Evolutionary conservation across 2,329 filamentous ascomycete species (phyloP), one percentile per base, ranked within the genome.

Genomic region (Gnomoniopsis sp.): DNA sequence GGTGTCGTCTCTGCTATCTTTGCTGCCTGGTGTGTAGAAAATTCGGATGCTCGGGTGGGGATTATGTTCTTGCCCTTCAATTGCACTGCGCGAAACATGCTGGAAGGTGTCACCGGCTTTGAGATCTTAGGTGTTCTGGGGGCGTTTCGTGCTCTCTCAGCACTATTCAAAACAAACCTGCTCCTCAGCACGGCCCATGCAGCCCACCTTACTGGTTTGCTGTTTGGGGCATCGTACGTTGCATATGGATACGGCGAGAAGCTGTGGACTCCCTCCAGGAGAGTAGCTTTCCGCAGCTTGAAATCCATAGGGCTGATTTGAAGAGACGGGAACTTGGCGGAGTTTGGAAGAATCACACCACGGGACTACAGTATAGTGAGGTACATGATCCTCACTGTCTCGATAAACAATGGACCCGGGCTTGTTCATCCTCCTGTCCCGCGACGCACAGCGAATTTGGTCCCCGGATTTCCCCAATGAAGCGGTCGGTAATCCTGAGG

Each of bases 1-100:
- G 67, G 67, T 2, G 66, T 65, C 19, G 57, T 68, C 43, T 64
- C 66, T 57, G 66, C 64, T 7, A 38, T 66, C 6, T 61, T 69
- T 2, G 63, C 65, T 41, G 66, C 64, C 1, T 69, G 61, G 48
- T 64, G 61, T 3, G 59, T 58, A 57, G 46, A 63, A 4, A 62
- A 61, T 33, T 65, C 66, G 1, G 50, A 66, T 14, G 36, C 44
- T 6, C 34, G 53, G 2, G 50, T 69, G 17, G 62, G 64, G 22
- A 53, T 68, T 6, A 49, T 66, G 1, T 52, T 67, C 2, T 21
- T 68, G 0, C 66, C 66, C 0, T 47, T 26, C 15, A 60, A 59
- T 19, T 59, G 67, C 33, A 59, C 64, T 6, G 66, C 66, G 0
- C 61, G 55, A 30, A 47, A 65, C n/a, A 58, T 67, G 12, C 30